Conservation (phyloP, 371 early-diverging fungal species). For the Zancudomyces culisetae region DNA sequence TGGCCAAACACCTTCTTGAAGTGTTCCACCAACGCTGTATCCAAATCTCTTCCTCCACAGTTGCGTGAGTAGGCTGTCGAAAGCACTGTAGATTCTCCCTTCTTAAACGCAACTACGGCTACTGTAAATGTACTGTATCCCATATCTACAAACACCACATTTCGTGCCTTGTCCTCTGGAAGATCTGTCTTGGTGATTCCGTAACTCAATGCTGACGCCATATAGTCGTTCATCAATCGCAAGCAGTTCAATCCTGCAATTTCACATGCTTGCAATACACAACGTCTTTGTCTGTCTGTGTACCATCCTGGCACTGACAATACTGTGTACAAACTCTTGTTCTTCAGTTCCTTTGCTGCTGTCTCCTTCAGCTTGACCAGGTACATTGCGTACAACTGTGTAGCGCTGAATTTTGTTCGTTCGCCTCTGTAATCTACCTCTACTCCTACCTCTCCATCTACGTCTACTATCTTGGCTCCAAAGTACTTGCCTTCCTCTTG, state of each 20-base stretch:
- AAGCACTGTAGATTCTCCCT: constrained; percentile 85
- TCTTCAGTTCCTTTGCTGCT: constrained; percentile 60
- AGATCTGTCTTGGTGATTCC: constrained; percentile 94
- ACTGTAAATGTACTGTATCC: constrained; percentile 86
- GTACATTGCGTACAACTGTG: constrained; percentile 88
- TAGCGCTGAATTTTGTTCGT: constrained; percentile 54
- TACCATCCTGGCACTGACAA: constrained; percentile 91
- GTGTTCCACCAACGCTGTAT: constrained; percentile 69
- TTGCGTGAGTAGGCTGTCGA: constrained; percentile 75
- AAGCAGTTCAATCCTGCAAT: constrained; percentile 86
- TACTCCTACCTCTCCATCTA: constrained; percentile 69
- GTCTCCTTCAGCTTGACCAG: constrained; percentile 78
- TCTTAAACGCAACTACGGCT: constrained; percentile 73
- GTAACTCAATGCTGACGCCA: constrained; percentile 87
- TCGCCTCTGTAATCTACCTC: constrained; percentile 63
- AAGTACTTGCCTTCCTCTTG: constrained; percentile 53
- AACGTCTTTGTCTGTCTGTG: constrained; percentile 81
- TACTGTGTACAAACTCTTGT: constrained; percentile 78
- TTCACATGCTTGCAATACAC: constrained; percentile 70
- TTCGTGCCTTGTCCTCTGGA: constrained; percentile 84
- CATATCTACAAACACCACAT: constrained; percentile 84
- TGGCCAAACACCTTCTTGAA: constrained; percentile 70
- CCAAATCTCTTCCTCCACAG: constrained; percentile 92
- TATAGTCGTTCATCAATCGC: constrained; percentile 80
- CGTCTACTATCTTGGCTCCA: constrained; percentile 58